A percentile compares a stretch with the other conserved stretches of the same genome.
Evolutionary conservation across 2,329 filamentous ascomycete species (phyloP).

Genomic region (Drechslerella coelobrocha): DNA sequence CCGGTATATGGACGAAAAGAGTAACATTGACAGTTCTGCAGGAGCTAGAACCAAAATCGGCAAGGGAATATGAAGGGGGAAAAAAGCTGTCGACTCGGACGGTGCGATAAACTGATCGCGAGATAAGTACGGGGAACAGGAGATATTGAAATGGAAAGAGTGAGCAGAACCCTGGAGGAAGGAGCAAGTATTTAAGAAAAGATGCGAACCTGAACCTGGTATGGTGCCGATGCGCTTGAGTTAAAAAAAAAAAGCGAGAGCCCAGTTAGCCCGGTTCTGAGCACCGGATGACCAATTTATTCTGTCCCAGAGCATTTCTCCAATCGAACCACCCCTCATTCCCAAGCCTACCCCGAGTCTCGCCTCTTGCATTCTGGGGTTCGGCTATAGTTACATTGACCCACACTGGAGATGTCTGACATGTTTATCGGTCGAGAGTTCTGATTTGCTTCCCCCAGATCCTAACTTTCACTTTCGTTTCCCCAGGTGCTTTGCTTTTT

Average conservation of each 20-base stretch:
- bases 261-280: constrained; percentile 49
- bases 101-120: not conserved
- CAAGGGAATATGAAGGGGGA: constrained; percentile 28
- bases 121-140: constrained; percentile 1
- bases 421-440: constrained; percentile 23
- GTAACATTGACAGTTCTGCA: constrained; percentile 15
- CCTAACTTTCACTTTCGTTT: constrained; percentile 16
- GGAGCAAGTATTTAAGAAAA: constrained; percentile 51
- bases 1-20: too few relatives aligned
- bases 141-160: constrained; percentile 43
- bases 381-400: constrained; percentile 38
- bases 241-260: constrained; percentile 49
- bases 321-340: constrained; percentile 17
- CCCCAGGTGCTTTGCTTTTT: constrained; percentile 36
- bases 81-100: not conserved
- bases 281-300: constrained; percentile 40
- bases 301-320: constrained; percentile 14
- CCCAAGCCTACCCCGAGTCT: constrained; percentile 47
- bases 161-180: constrained; percentile 48
- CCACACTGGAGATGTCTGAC: constrained; percentile 49
- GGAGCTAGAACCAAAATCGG: constrained; percentile 10
- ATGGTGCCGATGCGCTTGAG: constrained; percentile 36
- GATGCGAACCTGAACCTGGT: constrained; percentile 35
- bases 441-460: constrained; percentile 27
- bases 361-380: constrained; percentile 50